Conservation (phyloP, 2,329 filamentous ascomycete genomes). For the Arthroderma uncinatum region DNA sequence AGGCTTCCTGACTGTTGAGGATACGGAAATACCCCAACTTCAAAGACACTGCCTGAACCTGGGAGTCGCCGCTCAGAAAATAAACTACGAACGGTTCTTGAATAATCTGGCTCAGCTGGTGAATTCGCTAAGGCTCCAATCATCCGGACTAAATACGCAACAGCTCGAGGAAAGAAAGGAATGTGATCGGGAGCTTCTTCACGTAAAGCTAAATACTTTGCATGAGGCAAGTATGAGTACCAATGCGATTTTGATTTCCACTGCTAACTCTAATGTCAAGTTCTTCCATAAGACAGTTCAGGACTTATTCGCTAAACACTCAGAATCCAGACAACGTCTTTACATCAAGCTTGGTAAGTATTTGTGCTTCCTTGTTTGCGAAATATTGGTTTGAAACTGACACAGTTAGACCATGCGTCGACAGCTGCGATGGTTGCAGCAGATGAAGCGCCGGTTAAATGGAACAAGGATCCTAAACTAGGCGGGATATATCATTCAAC, state of each 20-base stretch:
- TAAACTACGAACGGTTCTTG: constrained; percentile 41
- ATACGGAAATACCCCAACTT: constrained; percentile 51
- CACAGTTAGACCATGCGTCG: neutral
- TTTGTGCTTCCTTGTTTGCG: neutral
- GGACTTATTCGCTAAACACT: no score
- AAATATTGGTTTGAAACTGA: neutral
- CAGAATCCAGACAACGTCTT: no score
- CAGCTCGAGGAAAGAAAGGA: constrained; percentile 34
- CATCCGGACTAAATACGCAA: constrained; percentile 19
- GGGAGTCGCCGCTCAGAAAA: constrained; percentile 41
- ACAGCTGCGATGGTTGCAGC: neutral
- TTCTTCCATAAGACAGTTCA: neutral
- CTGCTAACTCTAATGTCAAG: neutral
- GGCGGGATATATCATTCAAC: constrained; percentile 40
- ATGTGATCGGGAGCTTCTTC: constrained; percentile 31
- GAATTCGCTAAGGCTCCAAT: constrained; percentile 40
- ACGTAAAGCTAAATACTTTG: constrained; percentile 15
- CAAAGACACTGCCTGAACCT: constrained; percentile 49
- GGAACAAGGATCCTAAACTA: neutral
- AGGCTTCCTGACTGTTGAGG: constrained; percentile 42
- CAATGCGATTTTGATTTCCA: neutral
- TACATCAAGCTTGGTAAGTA: no score
- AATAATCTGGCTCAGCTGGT: constrained; percentile 42
- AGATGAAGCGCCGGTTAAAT: neutral
- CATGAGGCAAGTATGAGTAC: neutral